A percentile compares a stretch with the other conserved stretches of the same genome.
These are phyloP conservation scores for Russula brevipes DNA, from an alignment of 768 basidiomycete species.

Conservation along the genomic window DNA sequence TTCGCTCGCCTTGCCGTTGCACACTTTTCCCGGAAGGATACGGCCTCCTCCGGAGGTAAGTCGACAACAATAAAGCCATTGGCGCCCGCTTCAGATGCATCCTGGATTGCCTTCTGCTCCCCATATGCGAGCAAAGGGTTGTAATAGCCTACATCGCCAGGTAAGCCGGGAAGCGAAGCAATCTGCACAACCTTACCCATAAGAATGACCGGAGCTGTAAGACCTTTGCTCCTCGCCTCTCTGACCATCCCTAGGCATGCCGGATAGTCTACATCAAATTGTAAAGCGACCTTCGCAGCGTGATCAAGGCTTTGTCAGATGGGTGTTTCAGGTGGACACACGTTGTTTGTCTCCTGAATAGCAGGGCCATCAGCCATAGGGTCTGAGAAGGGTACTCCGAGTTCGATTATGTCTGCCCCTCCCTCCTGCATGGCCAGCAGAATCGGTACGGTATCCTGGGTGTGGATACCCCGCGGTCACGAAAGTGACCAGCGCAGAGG, in stretches of 20 bases:
- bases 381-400: conserved; percentile 94
- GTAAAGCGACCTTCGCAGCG: conserved; percentile 64
- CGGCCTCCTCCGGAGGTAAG: conserved; percentile 94
- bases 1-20: conserved; percentile 62
- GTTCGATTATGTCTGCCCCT: conserved; percentile 90
- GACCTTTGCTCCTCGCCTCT: conserved; percentile 75
- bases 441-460: conserved; percentile 76
- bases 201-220: conserved; percentile 82
- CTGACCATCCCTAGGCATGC: conserved; percentile 68
- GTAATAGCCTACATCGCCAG: conserved; percentile 71
- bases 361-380: conserved; percentile 93
- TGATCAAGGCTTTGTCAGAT: not conserved
- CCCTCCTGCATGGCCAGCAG: conserved; percentile 91
- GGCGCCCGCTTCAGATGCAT: conserved; percentile 84
- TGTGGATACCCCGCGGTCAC: conserved; percentile 90
- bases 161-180: not conserved
- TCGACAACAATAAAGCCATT: conserved; percentile 99
- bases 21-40: conserved; percentile 87
- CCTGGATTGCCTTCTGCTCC: conserved; percentile 88
- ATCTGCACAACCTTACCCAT: conserved; percentile 60
- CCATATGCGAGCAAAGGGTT: conserved; percentile 95
- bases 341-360: conserved; percentile 93
- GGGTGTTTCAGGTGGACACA: conserved; percentile 36
- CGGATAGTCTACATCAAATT: conserved; percentile 72
- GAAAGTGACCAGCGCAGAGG: conserved; percentile 74